Evolutionary conservation across 2,329 filamentous ascomycete genomes (phyloP), one percentile per base, ranked within the genome.

Genomic region (Graphiopsis chlorocephala): DNA sequence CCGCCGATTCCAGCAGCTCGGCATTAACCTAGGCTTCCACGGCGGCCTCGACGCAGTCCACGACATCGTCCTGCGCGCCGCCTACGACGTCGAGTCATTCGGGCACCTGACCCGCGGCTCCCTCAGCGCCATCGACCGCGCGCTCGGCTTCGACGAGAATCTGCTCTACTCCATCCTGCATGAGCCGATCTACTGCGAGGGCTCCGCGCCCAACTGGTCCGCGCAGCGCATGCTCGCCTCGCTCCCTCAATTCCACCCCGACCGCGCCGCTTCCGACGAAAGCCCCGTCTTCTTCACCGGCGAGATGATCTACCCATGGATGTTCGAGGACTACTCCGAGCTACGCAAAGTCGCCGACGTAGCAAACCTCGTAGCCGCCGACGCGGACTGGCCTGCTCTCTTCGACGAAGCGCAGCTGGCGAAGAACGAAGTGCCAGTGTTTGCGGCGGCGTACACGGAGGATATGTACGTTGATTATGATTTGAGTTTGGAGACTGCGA

Each of bases 381-480:
- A 85, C 52, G 77, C 83, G 4, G 84, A 88, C 67, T 97, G 94
- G 93, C 85, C 89, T 1, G 79, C 81, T 0, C 82, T 97, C 4
- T 97, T 97, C 75, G 86, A 96, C 72, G 81, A 86, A 67, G 84
- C 86, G 61, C 89, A 91, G 76, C 81, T 97, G 56, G 84, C 83
- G 20, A 85, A 83, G 71, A 97, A 97, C 72, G 83, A 88, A 65
- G 91, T 97, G 0, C 93, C 94, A 0, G 87, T 96, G 0, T 97
- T 95, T 73, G 90, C 93, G 1, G 92, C 91, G 0, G 90, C 87
- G 2, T 98, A 90, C 71, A 76, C 92, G 4, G 90, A 97, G 68
- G 93, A 97, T 74, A 95, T 97, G 91, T 97, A 96, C 72, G 93
- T 98, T 31, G 90, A 96, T 73, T 90, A 86, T 70, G 86, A 86